Percentiles rank a stretch among this genome's conserved stretches.
These are phyloP conservation scores for Russula olivacea DNA, from an alignment of 768 basidiomycete species.

Conservation along the genomic window DNA sequence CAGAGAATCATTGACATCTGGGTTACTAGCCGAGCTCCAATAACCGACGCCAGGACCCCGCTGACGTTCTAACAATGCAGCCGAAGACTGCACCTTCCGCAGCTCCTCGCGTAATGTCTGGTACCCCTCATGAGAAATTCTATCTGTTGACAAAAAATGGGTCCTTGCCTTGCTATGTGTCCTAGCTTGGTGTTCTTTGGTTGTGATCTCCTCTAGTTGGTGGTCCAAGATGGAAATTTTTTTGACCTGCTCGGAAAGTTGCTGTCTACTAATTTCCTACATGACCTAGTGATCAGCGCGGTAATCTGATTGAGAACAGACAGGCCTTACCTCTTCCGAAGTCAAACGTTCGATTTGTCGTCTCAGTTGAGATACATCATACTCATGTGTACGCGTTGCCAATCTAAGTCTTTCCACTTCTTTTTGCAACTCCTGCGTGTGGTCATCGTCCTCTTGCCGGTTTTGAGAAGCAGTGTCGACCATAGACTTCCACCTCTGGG, in stretches of 20 bases:
- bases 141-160: not conserved
- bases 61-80: constrained; percentile 81
- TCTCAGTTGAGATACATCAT: constrained; percentile 52
- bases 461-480: constrained; percentile 54
- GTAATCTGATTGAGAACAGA: not conserved
- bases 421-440: constrained; percentile 44
- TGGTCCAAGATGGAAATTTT: constrained; percentile 53
- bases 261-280: constrained; percentile 42
- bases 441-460: constrained; percentile 53
- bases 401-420: constrained; percentile 50
- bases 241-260: constrained; percentile 43
- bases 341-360: constrained; percentile 43
- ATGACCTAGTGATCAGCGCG: not conserved
- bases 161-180: constrained; percentile 67
- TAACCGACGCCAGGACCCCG: constrained; percentile 93
- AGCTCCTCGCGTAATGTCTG: constrained; percentile 90
- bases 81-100: constrained; percentile 91
- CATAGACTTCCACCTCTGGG: constrained; percentile 60
- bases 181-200: constrained; percentile 63
- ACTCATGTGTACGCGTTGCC: constrained; percentile 44
- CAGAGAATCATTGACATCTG: constrained; percentile 30
- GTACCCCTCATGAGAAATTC: not conserved
- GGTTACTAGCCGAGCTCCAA: constrained; percentile 53
- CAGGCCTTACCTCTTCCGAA: constrained; percentile 56
- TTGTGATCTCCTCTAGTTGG: constrained; percentile 66